phyloP scores from a whole-genome alignment of 371 early-diverging fungal genomes.

The Smittium culicis region DNA sequence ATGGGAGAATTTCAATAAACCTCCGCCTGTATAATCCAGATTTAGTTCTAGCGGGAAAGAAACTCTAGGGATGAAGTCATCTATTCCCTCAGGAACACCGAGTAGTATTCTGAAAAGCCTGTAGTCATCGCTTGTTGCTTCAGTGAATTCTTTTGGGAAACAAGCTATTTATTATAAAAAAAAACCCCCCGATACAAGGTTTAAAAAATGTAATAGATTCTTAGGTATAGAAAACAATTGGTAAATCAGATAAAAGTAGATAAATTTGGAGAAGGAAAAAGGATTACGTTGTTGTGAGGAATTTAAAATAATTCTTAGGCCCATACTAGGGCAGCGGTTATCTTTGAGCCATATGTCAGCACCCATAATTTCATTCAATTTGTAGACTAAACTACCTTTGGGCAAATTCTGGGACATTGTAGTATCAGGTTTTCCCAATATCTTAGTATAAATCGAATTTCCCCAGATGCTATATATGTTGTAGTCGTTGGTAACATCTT shows the following conservation, averaged over 20 bases:
- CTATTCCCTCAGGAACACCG: conserved; percentile 79
- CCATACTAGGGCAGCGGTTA: conserved; percentile 41
- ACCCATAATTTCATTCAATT: conserved; percentile 31
- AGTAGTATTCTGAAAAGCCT: conserved; percentile 57
- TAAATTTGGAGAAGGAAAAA: conserved; percentile 2
- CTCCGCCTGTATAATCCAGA: conserved; percentile 76
- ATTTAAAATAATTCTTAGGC: conserved; percentile 39
- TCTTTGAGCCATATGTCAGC: conserved; percentile 40
- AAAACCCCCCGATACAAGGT: no score
- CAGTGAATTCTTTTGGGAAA: conserved; percentile 32
- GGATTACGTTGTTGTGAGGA: no score
- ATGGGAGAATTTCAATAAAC: neutral
- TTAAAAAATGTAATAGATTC: neutral
- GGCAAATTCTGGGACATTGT: conserved; percentile 16
- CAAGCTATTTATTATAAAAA: neutral
- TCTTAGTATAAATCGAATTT: conserved; percentile 16
- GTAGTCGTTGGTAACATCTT: conserved; percentile 47
- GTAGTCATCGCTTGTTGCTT: conserved; percentile 44
- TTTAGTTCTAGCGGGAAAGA: conserved; percentile 83
- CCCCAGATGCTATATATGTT: conserved; percentile 50
- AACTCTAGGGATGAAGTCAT: conserved; percentile 56
- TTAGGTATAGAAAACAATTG: neutral
- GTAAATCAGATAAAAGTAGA: neutral
- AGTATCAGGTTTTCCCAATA: conserved; percentile 17
- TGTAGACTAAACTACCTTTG: conserved; percentile 27